phyloP scores from a whole-genome alignment of 2,329 filamentous ascomycete species.

The Pseudogymnoascus sp. region DNA sequence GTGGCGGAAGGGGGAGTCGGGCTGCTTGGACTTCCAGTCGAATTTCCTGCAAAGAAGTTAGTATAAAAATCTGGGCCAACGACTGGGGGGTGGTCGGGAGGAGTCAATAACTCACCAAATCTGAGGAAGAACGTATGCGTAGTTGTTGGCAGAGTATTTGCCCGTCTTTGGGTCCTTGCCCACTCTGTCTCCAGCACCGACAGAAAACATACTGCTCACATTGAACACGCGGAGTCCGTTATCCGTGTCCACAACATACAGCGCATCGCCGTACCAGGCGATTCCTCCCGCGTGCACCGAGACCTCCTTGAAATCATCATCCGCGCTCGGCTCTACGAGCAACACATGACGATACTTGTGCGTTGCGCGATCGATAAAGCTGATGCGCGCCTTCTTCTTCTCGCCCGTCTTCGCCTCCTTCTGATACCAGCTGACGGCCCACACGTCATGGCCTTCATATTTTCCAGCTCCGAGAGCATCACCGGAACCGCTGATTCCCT shows the following conservation, averaged over 20 bases:
- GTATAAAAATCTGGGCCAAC: not conserved
- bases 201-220: slow-evolving; percentile 30
- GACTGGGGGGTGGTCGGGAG: not conserved
- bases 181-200: slow-evolving; percentile 26
- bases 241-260: slow-evolving; percentile 31
- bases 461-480: slow-evolving; percentile 27
- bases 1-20: slow-evolving; percentile 26
- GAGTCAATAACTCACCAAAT: slow-evolving; percentile 22
- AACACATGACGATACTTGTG: slow-evolving; percentile 29
- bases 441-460: slow-evolving; percentile 28
- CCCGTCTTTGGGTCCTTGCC: slow-evolving; percentile 24
- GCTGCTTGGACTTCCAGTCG: slow-evolving; percentile 12
- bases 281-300: slow-evolving; percentile 31
- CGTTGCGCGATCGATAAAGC: slow-evolving; percentile 27
- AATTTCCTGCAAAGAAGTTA: slow-evolving; percentile 5
- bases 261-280: slow-evolving; percentile 30
- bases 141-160: slow-evolving; percentile 27
- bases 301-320: slow-evolving; percentile 28
- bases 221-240: slow-evolving; percentile 32
- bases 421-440: slow-evolving; percentile 31
- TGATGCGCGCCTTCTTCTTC: slow-evolving; percentile 24
- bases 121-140: slow-evolving; percentile 31
- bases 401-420: slow-evolving; percentile 17
- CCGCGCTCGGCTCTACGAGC: slow-evolving; percentile 29
- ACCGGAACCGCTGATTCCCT: slow-evolving; percentile 30